Evolutionary conservation across 2,329 filamentous ascomycete genomes (phyloP).

Genomic region (Aspergillus clavatus): DNA sequence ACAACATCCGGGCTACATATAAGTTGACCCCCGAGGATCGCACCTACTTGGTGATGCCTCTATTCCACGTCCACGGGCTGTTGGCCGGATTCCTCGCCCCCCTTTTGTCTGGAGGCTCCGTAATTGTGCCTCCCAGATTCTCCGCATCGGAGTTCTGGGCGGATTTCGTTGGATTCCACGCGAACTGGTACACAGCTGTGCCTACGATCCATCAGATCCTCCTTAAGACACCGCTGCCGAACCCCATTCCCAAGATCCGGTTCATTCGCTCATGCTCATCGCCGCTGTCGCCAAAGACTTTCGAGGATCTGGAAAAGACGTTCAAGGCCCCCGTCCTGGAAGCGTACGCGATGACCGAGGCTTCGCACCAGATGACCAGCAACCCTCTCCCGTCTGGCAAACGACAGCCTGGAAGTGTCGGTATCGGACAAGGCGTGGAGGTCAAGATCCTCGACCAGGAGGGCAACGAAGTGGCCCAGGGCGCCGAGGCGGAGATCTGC

Average conservation of each 20-base stretch:
- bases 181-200: slow-evolving; percentile 92
- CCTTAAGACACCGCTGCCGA: slow-evolving; percentile 66
- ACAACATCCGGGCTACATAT: slow-evolving; percentile 76
- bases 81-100: slow-evolving; percentile 77
- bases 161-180: slow-evolving; percentile 67
- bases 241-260: slow-evolving; percentile 65
- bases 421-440: slow-evolving; percentile 77
- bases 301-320: slow-evolving; percentile 70
- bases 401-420: slow-evolving; percentile 76
- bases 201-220: slow-evolving; percentile 89
- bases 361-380: slow-evolving; percentile 51
- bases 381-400: slow-evolving; percentile 66
- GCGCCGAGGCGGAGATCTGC: slow-evolving; percentile 74
- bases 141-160: slow-evolving; percentile 78
- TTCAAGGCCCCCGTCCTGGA: slow-evolving; percentile 79
- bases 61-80: slow-evolving; percentile 88
- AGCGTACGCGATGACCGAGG: slow-evolving; percentile 91
- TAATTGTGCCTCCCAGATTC: slow-evolving; percentile 73
- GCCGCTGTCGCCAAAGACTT: slow-evolving; percentile 74
- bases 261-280: slow-evolving; percentile 88
- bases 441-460: slow-evolving; percentile 68
- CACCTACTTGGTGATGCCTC: slow-evolving; percentile 82
- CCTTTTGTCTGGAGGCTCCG: slow-evolving; percentile 69
- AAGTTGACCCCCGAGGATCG: slow-evolving; percentile 65
- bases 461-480: slow-evolving; percentile 64